Evolutionary conservation across 2,329 filamentous ascomycete species (phyloP).

Genomic region (Aspergillus calidoustus): DNA sequence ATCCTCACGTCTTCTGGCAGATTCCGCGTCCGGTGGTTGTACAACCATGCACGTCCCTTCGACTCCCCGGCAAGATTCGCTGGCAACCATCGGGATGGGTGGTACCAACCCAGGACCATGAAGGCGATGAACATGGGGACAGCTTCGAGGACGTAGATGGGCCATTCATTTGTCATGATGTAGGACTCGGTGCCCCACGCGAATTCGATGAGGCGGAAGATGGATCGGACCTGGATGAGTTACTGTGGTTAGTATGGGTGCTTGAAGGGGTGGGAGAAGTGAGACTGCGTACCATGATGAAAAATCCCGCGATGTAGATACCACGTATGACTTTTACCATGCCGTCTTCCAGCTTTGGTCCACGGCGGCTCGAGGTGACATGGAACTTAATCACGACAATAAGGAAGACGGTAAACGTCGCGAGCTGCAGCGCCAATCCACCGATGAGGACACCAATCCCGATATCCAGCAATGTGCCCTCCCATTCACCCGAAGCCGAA

Average conservation of each 20-base stretch:
- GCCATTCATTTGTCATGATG: conserved; percentile 57
- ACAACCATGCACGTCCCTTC: not conserved
- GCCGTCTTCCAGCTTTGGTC: not conserved
- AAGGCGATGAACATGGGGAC: conserved; percentile 53
- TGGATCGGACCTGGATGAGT: conserved; percentile 49
- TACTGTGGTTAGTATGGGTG: not conserved
- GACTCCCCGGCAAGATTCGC: not conserved
- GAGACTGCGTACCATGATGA: conserved; percentile 48
- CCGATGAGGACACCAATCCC: conserved; percentile 50
- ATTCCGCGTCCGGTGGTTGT: not conserved
- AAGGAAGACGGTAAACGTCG: conserved; percentile 49
- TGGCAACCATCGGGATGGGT: conserved; percentile 50
- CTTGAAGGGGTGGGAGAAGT: too few relatives aligned
- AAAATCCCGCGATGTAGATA: conserved; percentile 9
- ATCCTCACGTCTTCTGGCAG: not conserved
- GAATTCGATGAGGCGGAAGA: conserved; percentile 60
- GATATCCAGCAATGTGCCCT: conserved; percentile 42
- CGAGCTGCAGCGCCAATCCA: conserved; percentile 48
- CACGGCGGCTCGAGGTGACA: not conserved
- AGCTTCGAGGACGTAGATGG: conserved; percentile 58
- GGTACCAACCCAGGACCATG: conserved; percentile 54
- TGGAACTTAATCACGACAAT: conserved; percentile 48
- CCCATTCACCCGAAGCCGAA: conserved; percentile 50
- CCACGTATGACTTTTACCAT: conserved; percentile 3
- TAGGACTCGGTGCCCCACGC: conserved; percentile 57